phyloP scores from a whole-genome alignment of 257 asterid species.

The Eucommia ulmoides region DNA sequence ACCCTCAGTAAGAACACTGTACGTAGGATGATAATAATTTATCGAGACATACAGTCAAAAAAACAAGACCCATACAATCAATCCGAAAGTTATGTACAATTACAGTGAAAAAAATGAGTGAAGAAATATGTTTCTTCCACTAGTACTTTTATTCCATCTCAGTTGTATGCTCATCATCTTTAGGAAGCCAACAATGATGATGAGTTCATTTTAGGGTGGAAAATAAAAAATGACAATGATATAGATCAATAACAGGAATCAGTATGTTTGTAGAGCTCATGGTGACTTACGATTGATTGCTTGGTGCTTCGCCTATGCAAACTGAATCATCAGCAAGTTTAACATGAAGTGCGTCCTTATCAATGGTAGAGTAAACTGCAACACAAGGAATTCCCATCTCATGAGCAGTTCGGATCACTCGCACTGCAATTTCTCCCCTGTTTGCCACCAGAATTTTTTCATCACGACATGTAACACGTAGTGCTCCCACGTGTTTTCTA shows the following conservation, averaged over 20 bases:
- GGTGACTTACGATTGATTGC: slow-evolving; percentile 87
- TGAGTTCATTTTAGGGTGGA: too few relatives aligned
- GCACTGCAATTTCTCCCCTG: slow-evolving; percentile 98
- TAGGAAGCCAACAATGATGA: background rate
- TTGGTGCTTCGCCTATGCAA: slow-evolving; percentile 99
- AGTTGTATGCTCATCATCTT: background rate
- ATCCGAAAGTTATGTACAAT: too few relatives aligned
- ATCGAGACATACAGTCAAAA: too few relatives aligned
- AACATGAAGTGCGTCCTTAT: slow-evolving; percentile 94
- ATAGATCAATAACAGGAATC: background rate
- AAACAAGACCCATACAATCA: too few relatives aligned
- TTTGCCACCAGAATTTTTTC: slow-evolving; percentile 92
- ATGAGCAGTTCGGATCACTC: slow-evolving; percentile 95
- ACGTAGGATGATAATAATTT: too few relatives aligned
- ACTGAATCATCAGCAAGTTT: slow-evolving; percentile 96
- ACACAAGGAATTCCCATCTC: slow-evolving; percentile 99
- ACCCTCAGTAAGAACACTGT: too few relatives aligned
- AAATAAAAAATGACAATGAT: background rate
- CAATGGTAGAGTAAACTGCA: slow-evolving; percentile 94
- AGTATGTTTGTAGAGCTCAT: slow-evolving; percentile 4
- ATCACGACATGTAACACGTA: slow-evolving; percentile 43
- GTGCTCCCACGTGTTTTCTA: slow-evolving; percentile 57
- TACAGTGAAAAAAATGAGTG: background rate
- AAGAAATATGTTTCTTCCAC: background rate
- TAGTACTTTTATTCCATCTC: background rate